Evolutionary conservation across 1,139 yeast genomes (phyloP).

Genomic region (Diutina mesorugosa): DNA sequence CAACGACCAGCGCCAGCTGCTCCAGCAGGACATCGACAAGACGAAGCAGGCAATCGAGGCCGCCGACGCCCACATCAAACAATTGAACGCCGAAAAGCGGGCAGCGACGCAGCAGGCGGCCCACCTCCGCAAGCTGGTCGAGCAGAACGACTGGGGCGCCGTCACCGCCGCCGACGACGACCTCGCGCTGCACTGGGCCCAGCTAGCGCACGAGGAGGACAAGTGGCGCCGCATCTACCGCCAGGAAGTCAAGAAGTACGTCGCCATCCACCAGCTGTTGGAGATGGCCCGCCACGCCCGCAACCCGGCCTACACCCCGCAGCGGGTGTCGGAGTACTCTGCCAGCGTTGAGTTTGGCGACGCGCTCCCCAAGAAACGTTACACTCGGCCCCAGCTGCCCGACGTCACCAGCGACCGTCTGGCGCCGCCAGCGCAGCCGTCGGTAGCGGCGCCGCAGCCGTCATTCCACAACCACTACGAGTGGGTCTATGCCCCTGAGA

Average conservation of each 20-base stretch:
- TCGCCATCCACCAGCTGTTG: slow-evolving; percentile 17
- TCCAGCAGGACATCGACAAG: slow-evolving; percentile 7
- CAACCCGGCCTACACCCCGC: slow-evolving; percentile 21
- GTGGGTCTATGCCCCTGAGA: not conserved
- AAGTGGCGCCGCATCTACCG: slow-evolving; percentile 23
- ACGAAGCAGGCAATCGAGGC: slow-evolving; percentile 12
- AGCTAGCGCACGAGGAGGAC: slow-evolving; percentile 16
- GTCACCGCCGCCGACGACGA: not conserved
- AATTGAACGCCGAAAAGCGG: slow-evolving; percentile 11
- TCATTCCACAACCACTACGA: not conserved
- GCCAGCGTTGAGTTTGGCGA: slow-evolving; percentile 33
- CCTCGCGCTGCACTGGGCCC: slow-evolving; percentile 3
- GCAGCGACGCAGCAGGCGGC: slow-evolving; percentile 11
- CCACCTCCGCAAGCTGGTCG: not conserved
- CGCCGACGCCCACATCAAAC: slow-evolving; percentile 15
- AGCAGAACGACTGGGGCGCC: not conserved
- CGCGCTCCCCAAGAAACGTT: slow-evolving; percentile 17
- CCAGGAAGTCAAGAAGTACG: slow-evolving; percentile 19
- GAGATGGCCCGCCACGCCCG: slow-evolving; percentile 17
- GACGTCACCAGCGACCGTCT: not conserved
- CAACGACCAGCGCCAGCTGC: slow-evolving; percentile 7
- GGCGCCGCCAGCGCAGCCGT: not conserved
- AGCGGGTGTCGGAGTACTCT: slow-evolving; percentile 21
- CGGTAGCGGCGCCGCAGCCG: not conserved
- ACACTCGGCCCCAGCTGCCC: not conserved